Evolutionary conservation across 345 rosid genomes (phyloP).

Genomic region (Moricandia arvensis): DNA sequence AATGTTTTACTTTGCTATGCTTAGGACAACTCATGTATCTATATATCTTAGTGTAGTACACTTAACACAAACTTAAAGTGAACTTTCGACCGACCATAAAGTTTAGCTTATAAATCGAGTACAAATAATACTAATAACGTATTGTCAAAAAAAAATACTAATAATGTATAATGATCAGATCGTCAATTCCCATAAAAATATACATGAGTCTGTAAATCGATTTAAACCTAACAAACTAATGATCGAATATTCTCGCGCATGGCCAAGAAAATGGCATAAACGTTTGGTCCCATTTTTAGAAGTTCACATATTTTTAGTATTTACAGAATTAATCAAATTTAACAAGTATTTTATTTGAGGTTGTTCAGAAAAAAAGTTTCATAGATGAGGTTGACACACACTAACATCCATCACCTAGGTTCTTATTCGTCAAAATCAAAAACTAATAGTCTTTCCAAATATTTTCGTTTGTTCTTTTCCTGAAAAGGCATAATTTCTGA

Average conservation of each 20-base stretch:
- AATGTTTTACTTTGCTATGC: too few species aligned
- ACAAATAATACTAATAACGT: neutral
- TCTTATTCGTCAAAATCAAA: slow-evolving; percentile 9
- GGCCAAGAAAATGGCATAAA: slow-evolving; percentile 10
- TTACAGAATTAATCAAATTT: neutral
- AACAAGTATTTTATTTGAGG: neutral
- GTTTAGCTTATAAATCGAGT: neutral
- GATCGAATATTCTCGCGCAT: slow-evolving; percentile 13
- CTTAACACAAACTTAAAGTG: neutral
- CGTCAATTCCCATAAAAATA: neutral
- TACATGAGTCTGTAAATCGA: neutral
- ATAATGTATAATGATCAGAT: neutral
- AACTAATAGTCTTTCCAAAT: slow-evolving; percentile 13
- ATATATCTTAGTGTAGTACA: neutral
- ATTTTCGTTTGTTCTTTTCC: slow-evolving; percentile 21
- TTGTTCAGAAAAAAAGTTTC: neutral
- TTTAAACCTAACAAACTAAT: neutral
- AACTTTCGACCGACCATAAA: slow-evolving; percentile 1
- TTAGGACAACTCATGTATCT: too few species aligned
- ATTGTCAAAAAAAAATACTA: too few species aligned
- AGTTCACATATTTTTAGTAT: slow-evolving; percentile 8
- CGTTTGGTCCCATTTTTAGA: slow-evolving; percentile 28
- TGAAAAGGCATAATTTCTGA: slow-evolving; percentile 26
- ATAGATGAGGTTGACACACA: slow-evolving; percentile 12
- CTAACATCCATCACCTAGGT: neutral